Percentiles rank a stretch among this genome's conserved stretches.
Evolutionary conservation across 2,329 filamentous ascomycete genomes (phyloP).

Genomic region (Fusarium sp.): DNA sequence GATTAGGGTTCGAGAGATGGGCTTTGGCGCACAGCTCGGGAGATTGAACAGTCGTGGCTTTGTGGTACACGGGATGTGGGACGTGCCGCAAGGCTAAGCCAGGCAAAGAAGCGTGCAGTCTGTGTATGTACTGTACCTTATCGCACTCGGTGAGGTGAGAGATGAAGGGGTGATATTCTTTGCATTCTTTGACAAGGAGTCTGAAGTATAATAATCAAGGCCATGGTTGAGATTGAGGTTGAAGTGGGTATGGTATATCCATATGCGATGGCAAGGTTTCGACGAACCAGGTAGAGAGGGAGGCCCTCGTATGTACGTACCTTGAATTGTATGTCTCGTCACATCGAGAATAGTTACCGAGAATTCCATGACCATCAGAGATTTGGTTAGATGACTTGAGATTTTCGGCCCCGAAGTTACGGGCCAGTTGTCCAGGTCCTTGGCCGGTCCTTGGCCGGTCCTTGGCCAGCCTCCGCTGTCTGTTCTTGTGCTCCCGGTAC

Average conservation of each 20-base stretch:
- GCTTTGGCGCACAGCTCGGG: slow-evolving; percentile 7
- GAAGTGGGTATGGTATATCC: neutral
- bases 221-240: neutral
- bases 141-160: neutral
- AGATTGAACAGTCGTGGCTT: slow-evolving; percentile 8
- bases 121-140: neutral
- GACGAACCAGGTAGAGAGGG: neutral
- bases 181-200: neutral
- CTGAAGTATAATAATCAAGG: neutral
- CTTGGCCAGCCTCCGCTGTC: neutral
- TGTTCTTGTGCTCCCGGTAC: neutral
- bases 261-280: neutral
- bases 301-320: neutral
- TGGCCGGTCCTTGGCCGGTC: neutral
- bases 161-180: neutral
- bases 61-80: slow-evolving; percentile 9
- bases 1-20: slow-evolving; percentile 13
- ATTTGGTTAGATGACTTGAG: neutral
- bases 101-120: neutral
- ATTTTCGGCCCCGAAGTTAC: slow-evolving; percentile 16
- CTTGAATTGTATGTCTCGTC: neutral
- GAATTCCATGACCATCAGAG: neutral
- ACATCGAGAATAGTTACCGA: neutral
- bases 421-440: neutral
- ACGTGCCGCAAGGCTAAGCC: slow-evolving; percentile 15